phyloP scores from a whole-genome alignment of 768 basidiomycete genomes.

The Hygrophorus russula region DNA sequence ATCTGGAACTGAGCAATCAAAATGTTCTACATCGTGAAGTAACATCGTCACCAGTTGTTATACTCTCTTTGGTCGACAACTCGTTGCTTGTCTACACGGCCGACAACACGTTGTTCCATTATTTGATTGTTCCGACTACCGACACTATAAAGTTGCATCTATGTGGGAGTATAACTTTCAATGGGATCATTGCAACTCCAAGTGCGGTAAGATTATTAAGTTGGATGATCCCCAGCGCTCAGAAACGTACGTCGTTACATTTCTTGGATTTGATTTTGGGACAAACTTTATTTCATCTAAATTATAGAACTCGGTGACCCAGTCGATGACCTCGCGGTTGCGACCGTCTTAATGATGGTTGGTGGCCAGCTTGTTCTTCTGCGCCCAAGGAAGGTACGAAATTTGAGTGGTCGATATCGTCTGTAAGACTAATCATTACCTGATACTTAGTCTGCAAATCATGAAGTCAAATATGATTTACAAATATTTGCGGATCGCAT shows the following conservation, averaged over 20 bases:
- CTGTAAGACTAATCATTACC: background rate
- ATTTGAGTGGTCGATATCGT: background rate
- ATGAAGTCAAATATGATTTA: slow-evolving; percentile 95
- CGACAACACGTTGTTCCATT: slow-evolving; percentile 91
- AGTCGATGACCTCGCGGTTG: slow-evolving; percentile 82
- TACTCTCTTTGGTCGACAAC: slow-evolving; percentile 88
- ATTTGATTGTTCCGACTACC: slow-evolving; percentile 74
- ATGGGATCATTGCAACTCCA: slow-evolving; percentile 79
- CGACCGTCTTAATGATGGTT: slow-evolving; percentile 92
- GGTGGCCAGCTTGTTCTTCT: slow-evolving; percentile 86
- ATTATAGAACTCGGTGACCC: slow-evolving; percentile 84
- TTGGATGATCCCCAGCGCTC: slow-evolving; percentile 92
- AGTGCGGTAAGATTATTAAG: slow-evolving; percentile 81
- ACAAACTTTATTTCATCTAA: background rate
- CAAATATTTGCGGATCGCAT: slow-evolving; percentile 95
- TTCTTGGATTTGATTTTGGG: background rate
- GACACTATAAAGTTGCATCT: slow-evolving; percentile 78
- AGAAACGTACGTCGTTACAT: slow-evolving; percentile 61
- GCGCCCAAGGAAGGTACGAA: slow-evolving; percentile 72
- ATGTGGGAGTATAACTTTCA: slow-evolving; percentile 93
- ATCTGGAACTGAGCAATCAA: slow-evolving; percentile 73
- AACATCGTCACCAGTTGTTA: slow-evolving; percentile 66
- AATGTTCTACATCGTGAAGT: slow-evolving; percentile 77
- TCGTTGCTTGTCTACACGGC: slow-evolving; percentile 89
- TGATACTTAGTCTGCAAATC: slow-evolving; percentile 50